Conservation (phyloP, 345 rosid species). For the Psidium friedrichsthalianum region DNA sequence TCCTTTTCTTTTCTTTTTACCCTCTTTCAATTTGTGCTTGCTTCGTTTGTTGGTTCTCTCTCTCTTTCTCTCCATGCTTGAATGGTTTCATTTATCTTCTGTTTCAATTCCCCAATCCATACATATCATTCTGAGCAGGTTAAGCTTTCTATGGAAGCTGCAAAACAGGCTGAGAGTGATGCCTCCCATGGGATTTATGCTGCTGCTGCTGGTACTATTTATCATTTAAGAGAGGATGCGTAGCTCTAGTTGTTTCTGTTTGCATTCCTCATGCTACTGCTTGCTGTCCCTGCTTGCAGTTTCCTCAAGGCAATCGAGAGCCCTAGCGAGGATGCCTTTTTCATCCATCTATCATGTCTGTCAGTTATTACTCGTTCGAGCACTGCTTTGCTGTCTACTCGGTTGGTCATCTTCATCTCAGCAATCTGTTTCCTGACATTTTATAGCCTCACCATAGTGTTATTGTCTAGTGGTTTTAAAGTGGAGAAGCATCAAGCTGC, state of each 20-base stretch:
- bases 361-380: constrained; percentile 96
- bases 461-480: not conserved
- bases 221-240: constrained; percentile 3
- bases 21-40: not conserved
- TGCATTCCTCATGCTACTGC: not conserved
- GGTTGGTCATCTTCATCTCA: constrained; percentile 31
- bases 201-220: constrained; percentile 58
- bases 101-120: not conserved
- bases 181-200: constrained; percentile 58
- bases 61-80: not conserved
- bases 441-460: not conserved
- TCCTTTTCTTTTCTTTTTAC: not conserved
- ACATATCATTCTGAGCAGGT: constrained; percentile 35
- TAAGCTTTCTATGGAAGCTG: constrained; percentile 73
- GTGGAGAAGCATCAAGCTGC: not conserved
- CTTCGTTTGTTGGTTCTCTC: not conserved
- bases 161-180: constrained; percentile 54
- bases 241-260: not conserved
- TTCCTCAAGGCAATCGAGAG: constrained; percentile 81
- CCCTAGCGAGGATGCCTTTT: constrained; percentile 96
- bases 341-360: constrained; percentile 86
- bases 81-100: not conserved
- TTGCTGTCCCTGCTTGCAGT: constrained; percentile 25
- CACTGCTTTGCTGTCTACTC: constrained; percentile 96
- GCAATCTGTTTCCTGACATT: not conserved